Conservation (phyloP, 2,329 filamentous ascomycete genomes). For the Diplodia intermedia region DNA sequence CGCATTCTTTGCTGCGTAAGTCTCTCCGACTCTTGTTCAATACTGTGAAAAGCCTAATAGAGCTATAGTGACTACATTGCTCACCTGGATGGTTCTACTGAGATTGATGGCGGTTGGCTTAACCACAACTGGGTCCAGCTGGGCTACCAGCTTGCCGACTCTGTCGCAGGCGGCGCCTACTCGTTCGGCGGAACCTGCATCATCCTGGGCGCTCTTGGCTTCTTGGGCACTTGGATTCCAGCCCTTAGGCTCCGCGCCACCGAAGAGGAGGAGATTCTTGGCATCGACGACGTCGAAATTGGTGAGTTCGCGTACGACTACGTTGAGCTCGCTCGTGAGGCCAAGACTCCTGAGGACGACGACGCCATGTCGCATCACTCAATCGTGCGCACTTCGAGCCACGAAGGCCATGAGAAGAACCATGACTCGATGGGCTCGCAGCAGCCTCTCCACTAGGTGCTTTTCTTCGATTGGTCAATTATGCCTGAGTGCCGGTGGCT, state of each 20-base stretch:
- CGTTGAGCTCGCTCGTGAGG: constrained; percentile 79
- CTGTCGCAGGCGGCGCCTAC: constrained; percentile 75
- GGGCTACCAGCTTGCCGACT: constrained; percentile 83
- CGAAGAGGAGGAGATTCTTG: constrained; percentile 80
- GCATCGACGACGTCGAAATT: constrained; percentile 88
- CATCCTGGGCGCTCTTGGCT: constrained; percentile 66
- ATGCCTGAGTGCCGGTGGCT: neutral
- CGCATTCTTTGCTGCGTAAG: constrained; percentile 78
- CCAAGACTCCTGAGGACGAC: constrained; percentile 55
- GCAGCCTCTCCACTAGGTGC: constrained; percentile 5
- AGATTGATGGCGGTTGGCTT: constrained; percentile 79
- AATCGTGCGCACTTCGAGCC: constrained; percentile 16
- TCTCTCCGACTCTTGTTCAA: constrained; percentile 28
- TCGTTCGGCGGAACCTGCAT: constrained; percentile 79
- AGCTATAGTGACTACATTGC: constrained; percentile 74
- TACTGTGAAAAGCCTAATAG: neutral
- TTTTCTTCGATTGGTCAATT: constrained; percentile 3
- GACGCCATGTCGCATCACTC: constrained; percentile 36
- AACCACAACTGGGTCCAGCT: constrained; percentile 85
- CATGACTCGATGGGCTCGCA: constrained; percentile 32
- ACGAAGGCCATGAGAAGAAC: constrained; percentile 31
- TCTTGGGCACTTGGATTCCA: constrained; percentile 79
- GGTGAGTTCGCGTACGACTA: constrained; percentile 96
- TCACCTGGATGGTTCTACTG: constrained; percentile 72
- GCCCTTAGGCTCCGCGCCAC: constrained; percentile 75